phyloP scores from a whole-genome alignment of 1,284 basidiomycete genomes.

The Hymenochaete sp. region DNA sequence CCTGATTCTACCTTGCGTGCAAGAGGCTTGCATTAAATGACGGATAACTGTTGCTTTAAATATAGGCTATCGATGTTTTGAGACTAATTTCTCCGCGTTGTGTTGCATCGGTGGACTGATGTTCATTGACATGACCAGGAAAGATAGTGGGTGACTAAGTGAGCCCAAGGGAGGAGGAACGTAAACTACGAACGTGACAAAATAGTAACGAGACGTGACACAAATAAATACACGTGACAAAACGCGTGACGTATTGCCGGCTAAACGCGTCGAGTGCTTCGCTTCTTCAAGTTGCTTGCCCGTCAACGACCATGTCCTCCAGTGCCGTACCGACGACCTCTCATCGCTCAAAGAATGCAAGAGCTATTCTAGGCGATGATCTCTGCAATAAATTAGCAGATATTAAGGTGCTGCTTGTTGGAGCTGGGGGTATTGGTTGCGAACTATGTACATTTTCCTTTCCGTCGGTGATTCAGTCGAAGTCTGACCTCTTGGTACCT shows the following conservation, averaged over 20 bases:
- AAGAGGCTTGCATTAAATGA: too few relatives aligned
- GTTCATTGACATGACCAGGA: too few relatives aligned
- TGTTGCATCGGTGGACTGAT: too few relatives aligned
- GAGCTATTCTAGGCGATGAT: conserved; percentile 69
- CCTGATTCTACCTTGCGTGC: too few relatives aligned
- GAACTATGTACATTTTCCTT: conserved; percentile 67
- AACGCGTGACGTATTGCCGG: conserved; percentile 12
- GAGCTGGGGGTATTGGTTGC: conserved; percentile 95
- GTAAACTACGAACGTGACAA: too few relatives aligned
- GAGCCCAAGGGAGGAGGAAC: too few relatives aligned
- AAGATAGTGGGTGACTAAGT: too few relatives aligned
- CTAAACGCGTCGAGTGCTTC: conserved; percentile 4
- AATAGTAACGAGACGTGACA: too few relatives aligned
- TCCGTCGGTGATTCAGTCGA: neutral
- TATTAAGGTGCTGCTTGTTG: conserved; percentile 82
- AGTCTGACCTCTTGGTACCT: neutral
- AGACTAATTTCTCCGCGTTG: too few relatives aligned
- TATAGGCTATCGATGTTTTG: too few relatives aligned
- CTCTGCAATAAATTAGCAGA: conserved; percentile 49
- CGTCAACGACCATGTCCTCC: conserved; percentile 1
- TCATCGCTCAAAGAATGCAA: conserved; percentile 39
- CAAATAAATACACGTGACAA: too few relatives aligned
- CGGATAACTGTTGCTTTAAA: too few relatives aligned
- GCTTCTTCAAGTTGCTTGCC: neutral
- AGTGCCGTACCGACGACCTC: neutral